Evolutionary conservation across 116 monocot species (phyloP).

Genomic region (Papilionanthe hybrid): DNA sequence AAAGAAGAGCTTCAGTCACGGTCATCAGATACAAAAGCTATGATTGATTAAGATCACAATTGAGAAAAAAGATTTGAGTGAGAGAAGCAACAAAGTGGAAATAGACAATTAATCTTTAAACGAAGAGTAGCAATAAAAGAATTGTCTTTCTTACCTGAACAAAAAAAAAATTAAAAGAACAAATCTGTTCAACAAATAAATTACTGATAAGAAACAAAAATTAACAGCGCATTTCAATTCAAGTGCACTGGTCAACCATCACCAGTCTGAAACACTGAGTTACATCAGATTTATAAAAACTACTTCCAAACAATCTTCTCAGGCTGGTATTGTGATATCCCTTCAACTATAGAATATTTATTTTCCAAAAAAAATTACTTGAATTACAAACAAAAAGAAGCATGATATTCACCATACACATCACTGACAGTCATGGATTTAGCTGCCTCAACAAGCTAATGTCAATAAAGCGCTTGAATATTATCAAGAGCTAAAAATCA

Average conservation of each 20-base stretch:
- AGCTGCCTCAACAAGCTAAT: background rate
- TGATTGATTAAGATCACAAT: background rate
- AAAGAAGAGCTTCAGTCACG: background rate
- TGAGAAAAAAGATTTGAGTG: background rate
- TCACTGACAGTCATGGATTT: background rate
- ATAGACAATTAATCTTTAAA: background rate
- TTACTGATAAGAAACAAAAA: background rate
- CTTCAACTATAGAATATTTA: slow-evolving; percentile 1
- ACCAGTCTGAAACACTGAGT: background rate
- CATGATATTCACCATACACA: background rate
- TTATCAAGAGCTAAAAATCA: background rate
- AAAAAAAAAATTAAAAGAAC: background rate
- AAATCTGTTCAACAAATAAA: background rate
- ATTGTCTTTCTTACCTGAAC: background rate
- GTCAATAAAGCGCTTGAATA: background rate
- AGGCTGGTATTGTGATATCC: background rate
- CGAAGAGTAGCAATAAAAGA: background rate
- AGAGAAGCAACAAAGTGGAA: background rate
- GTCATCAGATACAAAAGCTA: background rate
- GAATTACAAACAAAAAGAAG: background rate
- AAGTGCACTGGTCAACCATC: background rate
- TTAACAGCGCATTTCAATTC: background rate
- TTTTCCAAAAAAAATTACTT: background rate
- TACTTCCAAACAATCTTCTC: background rate
- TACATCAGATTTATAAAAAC: background rate